A percentile compares a stretch with the other conserved stretches of the same genome.
These are phyloP conservation scores for Aspergillus ellipticus DNA, from an alignment of 495 filamentous ascomycete species.

Conservation along the genomic window DNA sequence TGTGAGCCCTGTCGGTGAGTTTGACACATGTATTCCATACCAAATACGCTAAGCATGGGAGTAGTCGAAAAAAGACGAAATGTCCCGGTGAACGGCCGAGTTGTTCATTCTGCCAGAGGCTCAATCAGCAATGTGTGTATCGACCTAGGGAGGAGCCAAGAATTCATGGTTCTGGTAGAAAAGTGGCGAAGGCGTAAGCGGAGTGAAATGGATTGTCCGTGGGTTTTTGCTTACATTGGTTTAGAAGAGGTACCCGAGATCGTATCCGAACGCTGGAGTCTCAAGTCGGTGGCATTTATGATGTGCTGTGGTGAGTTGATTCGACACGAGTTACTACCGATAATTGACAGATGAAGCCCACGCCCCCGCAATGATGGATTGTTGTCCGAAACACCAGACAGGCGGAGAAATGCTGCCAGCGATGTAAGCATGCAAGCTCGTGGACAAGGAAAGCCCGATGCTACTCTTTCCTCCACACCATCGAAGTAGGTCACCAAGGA, in stretches of 20 bases:
- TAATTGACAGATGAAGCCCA: too few relatives aligned
- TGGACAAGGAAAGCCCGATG: too few relatives aligned
- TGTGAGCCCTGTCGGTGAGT: conserved; percentile 11
- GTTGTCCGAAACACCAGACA: not conserved
- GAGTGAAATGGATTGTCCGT: not conserved
- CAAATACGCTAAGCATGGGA: not conserved
- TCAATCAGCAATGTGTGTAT: conserved; percentile 10
- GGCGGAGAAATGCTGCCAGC: not conserved
- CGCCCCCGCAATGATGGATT: not conserved
- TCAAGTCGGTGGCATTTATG: conserved; percentile 3
- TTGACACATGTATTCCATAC: not conserved
- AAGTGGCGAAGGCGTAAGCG: not conserved
- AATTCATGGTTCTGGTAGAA: not conserved
- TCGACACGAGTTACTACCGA: too few relatives aligned
- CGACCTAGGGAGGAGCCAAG: not conserved
- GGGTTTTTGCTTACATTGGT: not conserved
- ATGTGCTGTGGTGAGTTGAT: conserved; percentile 5
- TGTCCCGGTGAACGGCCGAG: conserved; percentile 10
- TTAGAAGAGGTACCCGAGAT: not conserved
- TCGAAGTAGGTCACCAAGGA: too few relatives aligned
- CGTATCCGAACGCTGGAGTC: conserved; percentile 4
- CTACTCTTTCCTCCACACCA: too few relatives aligned
- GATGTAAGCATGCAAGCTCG: not conserved
- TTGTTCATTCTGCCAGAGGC: conserved; percentile 11
- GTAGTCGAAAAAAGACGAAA: conserved; percentile 12